Evolutionary conservation across 345 rosid genomes (phyloP).

Genomic region (Salix koriyanagi): DNA sequence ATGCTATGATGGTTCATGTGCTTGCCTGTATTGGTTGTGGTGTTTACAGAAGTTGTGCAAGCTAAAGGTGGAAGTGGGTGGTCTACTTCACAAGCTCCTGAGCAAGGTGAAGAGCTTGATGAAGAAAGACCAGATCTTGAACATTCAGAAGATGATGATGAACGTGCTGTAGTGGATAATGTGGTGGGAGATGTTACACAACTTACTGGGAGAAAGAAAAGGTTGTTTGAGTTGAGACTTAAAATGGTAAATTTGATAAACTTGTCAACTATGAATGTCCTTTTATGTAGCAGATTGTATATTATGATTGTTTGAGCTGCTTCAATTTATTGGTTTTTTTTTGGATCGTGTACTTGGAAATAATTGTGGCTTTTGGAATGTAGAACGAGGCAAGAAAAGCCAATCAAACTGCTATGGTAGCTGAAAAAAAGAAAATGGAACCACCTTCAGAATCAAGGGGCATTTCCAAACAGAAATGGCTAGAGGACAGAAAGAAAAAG

Average conservation of each 20-base stretch:
- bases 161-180: constrained; percentile 38
- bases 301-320: neutral
- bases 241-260: constrained; percentile 55
- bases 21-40: neutral
- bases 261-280: neutral
- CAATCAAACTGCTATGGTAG: constrained; percentile 79
- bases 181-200: constrained; percentile 50
- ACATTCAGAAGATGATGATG: constrained; percentile 39
- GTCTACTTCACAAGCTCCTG: constrained; percentile 17
- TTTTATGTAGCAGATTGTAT: neutral
- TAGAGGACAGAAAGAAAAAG: constrained; percentile 79
- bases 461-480: constrained; percentile 90
- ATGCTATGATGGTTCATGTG: neutral
- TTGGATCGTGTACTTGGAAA: neutral
- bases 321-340: neutral
- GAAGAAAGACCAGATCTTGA: constrained; percentile 35
- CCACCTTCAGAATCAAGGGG: constrained; percentile 78
- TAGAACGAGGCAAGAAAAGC: constrained; percentile 89
- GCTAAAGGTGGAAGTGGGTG: constrained; percentile 25
- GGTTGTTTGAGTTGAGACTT: constrained; percentile 67
- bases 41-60: constrained; percentile 34
- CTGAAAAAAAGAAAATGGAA: constrained; percentile 91
- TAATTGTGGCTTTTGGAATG: constrained; percentile 2
- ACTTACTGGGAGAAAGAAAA: constrained; percentile 85
- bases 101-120: constrained; percentile 30